Evolutionary conservation across 1,284 basidiomycete genomes (phyloP), one percentile per base, ranked within the genome.

Genomic region (Fomitopsis betulina): DNA sequence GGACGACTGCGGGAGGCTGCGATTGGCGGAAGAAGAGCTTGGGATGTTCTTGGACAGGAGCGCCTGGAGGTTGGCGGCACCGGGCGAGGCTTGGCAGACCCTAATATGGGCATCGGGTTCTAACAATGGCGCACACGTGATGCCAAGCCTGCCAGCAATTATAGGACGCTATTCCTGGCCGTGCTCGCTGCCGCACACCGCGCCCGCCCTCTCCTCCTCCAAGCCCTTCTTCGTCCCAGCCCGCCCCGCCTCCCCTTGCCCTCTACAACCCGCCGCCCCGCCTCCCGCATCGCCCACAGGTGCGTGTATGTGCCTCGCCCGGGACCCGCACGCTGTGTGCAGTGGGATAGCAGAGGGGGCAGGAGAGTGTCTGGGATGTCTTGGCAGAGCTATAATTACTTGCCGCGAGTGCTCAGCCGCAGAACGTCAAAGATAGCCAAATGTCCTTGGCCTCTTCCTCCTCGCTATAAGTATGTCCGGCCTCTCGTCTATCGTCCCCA

Each of bases 321-420:
- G 30, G n/a, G 33, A 12, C 35, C 12, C 13, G 35, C 35, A 37
- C 13, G 35, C 35, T 12, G 12, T 37, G 35, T 12, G 35, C 35
- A 37, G 35, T 37, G 12, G 35, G 35, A 37, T 15, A 37, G 35
- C 9, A 13, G 25, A 49, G 17, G 32, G 23, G 17, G 54, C 54
- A 49, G 50, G 45, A 25, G 35, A 23, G 27, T 30, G 50, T 63
- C 64, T 60, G 60, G 59, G 61, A 65, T 63, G 61, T 59, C 70
- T 71, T 71, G 70, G 70, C 70, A 67, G 62, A 33, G 66, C 70
- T 71, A 71, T 63, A 66, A 64, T 69, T 71, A 70, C 61, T 60
- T 38, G 45, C 55, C 57, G 59, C 35, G 58, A 62, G 60, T 63
- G 56, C 56, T 64, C 62, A 67, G 62, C 64, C 63, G 63, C 62